Base-by-base conservation (phyloP, 164 flowering plant species). In the Piper betle region DNA sequence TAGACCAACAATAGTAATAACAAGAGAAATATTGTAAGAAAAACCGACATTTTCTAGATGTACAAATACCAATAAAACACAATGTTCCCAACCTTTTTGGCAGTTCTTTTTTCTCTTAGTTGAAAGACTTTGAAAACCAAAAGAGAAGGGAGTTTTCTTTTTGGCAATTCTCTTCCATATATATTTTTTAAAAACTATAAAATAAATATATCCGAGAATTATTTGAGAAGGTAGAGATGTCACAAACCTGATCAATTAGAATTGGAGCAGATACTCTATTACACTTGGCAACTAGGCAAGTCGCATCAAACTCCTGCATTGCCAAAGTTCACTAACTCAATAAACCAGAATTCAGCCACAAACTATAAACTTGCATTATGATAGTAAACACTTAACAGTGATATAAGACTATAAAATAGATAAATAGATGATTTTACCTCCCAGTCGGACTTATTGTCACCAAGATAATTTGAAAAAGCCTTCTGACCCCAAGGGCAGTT, bases 401-500 rank as follows among this genome's bases (percentile, higher is more conserved):
- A 41, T 33, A 11, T 42, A 33, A 6, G 42, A 57, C 17, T 41
- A 57, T 37, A 15, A 48, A 41, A 20, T 53, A 16, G 37, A 57
- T 18, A 11, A 42, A 1, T 43, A 11, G 48, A 61, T n/a, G 53
- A 16, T 62, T 57, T 78, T 25, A 89, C 98, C 96, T 88, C 95
- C 99, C 99, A 94, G 48, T 78, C 91, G 71, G 84, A 78, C 72
- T 85, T 87, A 64, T 82, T 79, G 68, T 60, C 77, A 62, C 97
- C 97, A 56, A 94, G 75, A 77, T 94, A 94, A 72, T 94, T 88
- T 55, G 91, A 72, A 77, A 94, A 94, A 62, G 99, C 99, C 72
- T 94, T 94, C 81, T 85, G 96, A 58, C 99, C 99, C 99, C 97
- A 94, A 2, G 95, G 75, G 68, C 96, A 94, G 68, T 88, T 88